These are phyloP conservation scores for Aspergillus sp. DNA, from an alignment of 2,329 filamentous ascomycete genomes.

Conservation along the genomic window DNA sequence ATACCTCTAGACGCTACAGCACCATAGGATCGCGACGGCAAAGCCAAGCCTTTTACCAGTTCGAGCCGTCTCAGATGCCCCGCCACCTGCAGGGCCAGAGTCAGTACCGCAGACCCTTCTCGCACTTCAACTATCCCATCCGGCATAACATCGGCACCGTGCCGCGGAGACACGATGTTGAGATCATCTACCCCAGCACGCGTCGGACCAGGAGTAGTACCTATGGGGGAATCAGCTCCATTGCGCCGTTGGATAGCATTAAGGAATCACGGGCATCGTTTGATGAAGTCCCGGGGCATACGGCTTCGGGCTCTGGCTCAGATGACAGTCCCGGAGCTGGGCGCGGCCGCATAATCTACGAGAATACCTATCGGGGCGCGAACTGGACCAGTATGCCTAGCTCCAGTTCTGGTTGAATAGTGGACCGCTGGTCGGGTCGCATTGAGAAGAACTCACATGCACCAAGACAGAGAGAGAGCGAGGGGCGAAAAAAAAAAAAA, in stretches of 20 bases:
- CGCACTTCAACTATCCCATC: constrained; percentile 15
- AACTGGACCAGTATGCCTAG: constrained; percentile 1
- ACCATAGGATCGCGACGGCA: constrained; percentile 3
- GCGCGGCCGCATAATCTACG: not conserved
- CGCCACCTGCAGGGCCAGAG: constrained; percentile 10
- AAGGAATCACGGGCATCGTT: constrained; percentile 21
- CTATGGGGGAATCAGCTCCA: constrained; percentile 14
- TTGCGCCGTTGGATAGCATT: constrained; percentile 23
- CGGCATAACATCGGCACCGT: constrained; percentile 14
- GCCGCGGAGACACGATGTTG: constrained; percentile 24
- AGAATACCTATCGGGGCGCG: constrained; percentile 4
- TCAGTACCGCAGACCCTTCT: constrained; percentile 17
- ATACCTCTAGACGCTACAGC: constrained; percentile 6
- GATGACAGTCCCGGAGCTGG: not conserved
- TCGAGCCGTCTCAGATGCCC: constrained; percentile 17
- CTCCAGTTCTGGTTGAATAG: not conserved
- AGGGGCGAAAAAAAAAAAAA: not conserved
- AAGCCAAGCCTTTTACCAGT: constrained; percentile 15
- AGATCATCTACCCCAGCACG: constrained; percentile 27
- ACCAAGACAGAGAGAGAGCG: not conserved
- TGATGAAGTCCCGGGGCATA: constrained; percentile 13
- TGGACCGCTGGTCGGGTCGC: too few relatives aligned
- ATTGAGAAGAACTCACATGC: too few relatives aligned
- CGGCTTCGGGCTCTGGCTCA: not conserved
- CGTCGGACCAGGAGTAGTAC: constrained; percentile 28